Evolutionary conservation across 1,284 basidiomycete genomes (phyloP).

Genomic region (Rhodotorula sp.): DNA sequence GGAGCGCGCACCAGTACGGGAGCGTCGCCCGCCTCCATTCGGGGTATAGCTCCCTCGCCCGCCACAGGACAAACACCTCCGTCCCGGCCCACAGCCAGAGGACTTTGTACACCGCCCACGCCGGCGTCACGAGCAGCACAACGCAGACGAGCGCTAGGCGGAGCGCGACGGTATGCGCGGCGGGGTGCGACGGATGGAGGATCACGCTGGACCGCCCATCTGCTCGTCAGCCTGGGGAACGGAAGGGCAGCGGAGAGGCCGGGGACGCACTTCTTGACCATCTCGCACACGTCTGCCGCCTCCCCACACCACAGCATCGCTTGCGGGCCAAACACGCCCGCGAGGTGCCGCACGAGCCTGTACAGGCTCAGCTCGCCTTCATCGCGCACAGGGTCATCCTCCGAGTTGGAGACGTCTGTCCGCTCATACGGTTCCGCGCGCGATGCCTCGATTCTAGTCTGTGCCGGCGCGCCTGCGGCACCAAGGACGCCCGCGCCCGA

Average conservation of each 20-base stretch:
- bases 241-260: neutral
- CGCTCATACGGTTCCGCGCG: neutral
- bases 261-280: conserved; percentile 30
- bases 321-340: conserved; percentile 16
- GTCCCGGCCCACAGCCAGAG: conserved; percentile 13
- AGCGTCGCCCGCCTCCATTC: conserved; percentile 22
- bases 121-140: conserved; percentile 19
- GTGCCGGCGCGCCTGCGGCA: neutral
- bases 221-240: neutral
- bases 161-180: conserved; percentile 6
- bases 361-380: conserved; percentile 28
- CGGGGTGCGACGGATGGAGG: conserved; percentile 33
- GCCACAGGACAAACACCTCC: conserved; percentile 38
- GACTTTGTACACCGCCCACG: conserved; percentile 23
- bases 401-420: neutral
- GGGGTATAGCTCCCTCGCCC: conserved; percentile 20
- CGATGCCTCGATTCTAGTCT: too few relatives aligned
- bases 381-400: neutral
- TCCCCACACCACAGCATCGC: conserved; percentile 12
- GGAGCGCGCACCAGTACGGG: conserved; percentile 20
- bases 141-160: conserved; percentile 13
- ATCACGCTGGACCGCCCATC: conserved; percentile 24
- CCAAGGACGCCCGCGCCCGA: neutral
- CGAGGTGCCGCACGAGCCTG: conserved; percentile 14
- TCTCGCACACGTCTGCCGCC: conserved; percentile 20